phyloP scores from a whole-genome alignment of 352 stramenopile genomes.

The Phytophthora cactorum region DNA sequence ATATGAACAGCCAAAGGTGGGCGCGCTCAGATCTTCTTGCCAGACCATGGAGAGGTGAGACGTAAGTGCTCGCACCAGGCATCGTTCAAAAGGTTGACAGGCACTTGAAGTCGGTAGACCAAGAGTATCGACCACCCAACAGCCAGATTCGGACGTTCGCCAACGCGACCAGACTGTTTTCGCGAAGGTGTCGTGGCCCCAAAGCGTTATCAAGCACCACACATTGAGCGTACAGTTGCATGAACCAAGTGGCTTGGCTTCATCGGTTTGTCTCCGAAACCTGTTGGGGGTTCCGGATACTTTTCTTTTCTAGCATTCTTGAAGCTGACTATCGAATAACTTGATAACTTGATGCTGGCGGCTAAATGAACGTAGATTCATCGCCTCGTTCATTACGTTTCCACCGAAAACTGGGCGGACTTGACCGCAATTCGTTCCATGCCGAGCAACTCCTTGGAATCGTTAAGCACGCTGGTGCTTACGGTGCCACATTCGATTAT shows the following conservation, averaged over 20 bases:
- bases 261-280: conserved; percentile 16
- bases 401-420: conserved; percentile 1
- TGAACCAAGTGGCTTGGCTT: conserved; percentile 21
- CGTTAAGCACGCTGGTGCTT: not conserved
- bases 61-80: too few species aligned
- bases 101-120: too few species aligned
- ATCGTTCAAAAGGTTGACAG: too few species aligned
- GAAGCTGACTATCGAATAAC: conserved; percentile 1
- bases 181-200: conserved; percentile 3
- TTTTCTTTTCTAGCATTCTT: conserved; percentile 16
- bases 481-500: conserved; percentile 1
- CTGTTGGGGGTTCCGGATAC: conserved; percentile 23
- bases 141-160: too few species aligned
- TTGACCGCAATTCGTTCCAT: not conserved
- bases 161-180: conserved; percentile 1
- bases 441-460: conserved; percentile 2
- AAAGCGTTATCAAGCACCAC: conserved; percentile 15
- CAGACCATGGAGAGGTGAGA: too few species aligned
- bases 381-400: too few species aligned
- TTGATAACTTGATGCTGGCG: too few species aligned
- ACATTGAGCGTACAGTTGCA: conserved; percentile 19
- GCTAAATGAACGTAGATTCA: not conserved
- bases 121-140: too few species aligned
- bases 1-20: too few species aligned
- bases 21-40: too few species aligned